Percentiles rank a stretch among this genome's conserved stretches.
Evolutionary conservation across 1,284 basidiomycete genomes (phyloP).

Genomic region (Ganoderma multipileum): DNA sequence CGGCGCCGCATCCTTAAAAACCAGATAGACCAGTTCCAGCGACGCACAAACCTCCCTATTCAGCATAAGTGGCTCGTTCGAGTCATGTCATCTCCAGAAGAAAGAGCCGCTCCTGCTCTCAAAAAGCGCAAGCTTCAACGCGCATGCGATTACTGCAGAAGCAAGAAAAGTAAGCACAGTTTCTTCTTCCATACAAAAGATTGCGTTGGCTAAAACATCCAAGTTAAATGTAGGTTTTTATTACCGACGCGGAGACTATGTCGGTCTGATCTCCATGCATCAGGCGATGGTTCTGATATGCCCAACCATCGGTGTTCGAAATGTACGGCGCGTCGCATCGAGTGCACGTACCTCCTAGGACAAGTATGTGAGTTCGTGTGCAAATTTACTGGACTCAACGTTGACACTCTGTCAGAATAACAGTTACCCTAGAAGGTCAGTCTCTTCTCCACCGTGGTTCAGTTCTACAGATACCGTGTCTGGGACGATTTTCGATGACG

Average conservation of each 20-base stretch:
- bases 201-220: neutral
- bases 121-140: constrained; percentile 76
- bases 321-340: constrained; percentile 74
- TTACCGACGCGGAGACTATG: neutral
- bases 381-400: too few relatives aligned
- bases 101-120: neutral
- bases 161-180: constrained; percentile 70
- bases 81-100: neutral
- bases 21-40: too few relatives aligned
- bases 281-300: constrained; percentile 48
- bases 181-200: too few relatives aligned
- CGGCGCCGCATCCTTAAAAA: too few relatives aligned
- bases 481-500: neutral
- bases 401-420: constrained; percentile 63
- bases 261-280: too few relatives aligned
- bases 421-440: constrained; percentile 84
- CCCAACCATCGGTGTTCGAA: constrained; percentile 76
- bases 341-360: constrained; percentile 80
- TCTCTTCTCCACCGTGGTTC: constrained; percentile 8
- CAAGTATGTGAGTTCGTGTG: constrained; percentile 71
- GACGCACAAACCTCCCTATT: too few relatives aligned
- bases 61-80: too few relatives aligned
- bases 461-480: neutral
- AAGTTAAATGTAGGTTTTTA: constrained; percentile 7
- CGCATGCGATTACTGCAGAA: constrained; percentile 75